Conservation (phyloP, 306 rosid genomes). For the Acmispon strigosus region DNA sequence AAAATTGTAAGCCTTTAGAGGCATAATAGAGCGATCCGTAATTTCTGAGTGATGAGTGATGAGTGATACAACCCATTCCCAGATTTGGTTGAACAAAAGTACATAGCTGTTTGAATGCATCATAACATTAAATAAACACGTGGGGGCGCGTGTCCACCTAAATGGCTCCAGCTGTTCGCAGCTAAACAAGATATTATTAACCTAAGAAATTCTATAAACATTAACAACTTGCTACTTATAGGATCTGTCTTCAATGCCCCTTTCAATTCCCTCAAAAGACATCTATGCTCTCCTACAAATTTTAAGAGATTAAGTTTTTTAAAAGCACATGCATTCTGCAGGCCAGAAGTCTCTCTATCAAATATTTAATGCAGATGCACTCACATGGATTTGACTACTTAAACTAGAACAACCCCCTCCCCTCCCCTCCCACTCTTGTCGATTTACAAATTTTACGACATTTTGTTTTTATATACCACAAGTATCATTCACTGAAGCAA, state of each 20-base stretch:
- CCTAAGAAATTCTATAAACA: background rate
- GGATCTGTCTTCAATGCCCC: background rate
- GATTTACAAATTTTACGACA: too few relatives aligned
- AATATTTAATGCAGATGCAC: too few relatives aligned
- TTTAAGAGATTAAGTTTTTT: too few relatives aligned
- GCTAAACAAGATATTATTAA: conserved; percentile 7
- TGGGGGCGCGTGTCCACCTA: background rate
- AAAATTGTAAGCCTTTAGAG: background rate
- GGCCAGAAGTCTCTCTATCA: too few relatives aligned
- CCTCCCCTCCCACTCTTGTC: too few relatives aligned
- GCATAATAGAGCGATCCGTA: too few relatives aligned
- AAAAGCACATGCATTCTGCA: too few relatives aligned
- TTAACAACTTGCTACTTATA: background rate
- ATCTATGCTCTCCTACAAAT: background rate
- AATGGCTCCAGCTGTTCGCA: conserved; percentile 9
- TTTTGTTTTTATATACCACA: too few relatives aligned
- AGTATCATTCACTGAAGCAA: too few relatives aligned
- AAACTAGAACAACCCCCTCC: too few relatives aligned
- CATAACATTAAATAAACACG: background rate
- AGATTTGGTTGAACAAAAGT: conserved; percentile 7
- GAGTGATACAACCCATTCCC: background rate
- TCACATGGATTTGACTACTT: too few relatives aligned
- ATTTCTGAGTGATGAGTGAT: background rate
- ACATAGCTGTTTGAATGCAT: background rate
- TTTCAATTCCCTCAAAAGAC: background rate